These are phyloP conservation scores for Dothistroma septosporum DNA, from an alignment of 2,329 filamentous ascomycete genomes.

Conservation along the genomic window DNA sequence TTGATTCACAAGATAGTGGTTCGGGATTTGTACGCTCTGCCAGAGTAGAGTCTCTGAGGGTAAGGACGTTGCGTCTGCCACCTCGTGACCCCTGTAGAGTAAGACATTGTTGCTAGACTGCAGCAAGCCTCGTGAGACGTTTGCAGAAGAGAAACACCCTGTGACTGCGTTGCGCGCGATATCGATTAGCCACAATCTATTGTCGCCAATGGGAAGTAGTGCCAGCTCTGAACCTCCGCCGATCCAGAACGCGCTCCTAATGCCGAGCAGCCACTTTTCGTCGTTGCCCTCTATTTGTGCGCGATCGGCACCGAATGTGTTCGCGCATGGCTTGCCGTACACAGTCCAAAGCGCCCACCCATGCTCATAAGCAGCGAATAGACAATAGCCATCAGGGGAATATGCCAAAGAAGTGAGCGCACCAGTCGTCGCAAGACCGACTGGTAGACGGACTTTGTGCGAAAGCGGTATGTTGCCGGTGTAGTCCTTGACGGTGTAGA, in stretches of 20 bases:
- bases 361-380: conserved; percentile 87
- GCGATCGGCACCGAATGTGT: conserved; percentile 71
- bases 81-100: conserved; percentile 88
- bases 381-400: conserved; percentile 91
- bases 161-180: conserved; percentile 92
- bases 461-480: conserved; percentile 86
- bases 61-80: conserved; percentile 84
- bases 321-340: conserved; percentile 84
- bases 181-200: conserved; percentile 80
- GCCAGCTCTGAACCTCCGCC: conserved; percentile 83
- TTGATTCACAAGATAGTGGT: conserved; percentile 79
- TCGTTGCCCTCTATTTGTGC: conserved; percentile 61
- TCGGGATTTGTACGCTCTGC: conserved; percentile 85
- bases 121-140: conserved; percentile 81
- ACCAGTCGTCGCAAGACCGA: conserved; percentile 65
- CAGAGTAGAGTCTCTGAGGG: conserved; percentile 91
- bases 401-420: conserved; percentile 71
- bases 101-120: conserved; percentile 86
- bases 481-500: conserved; percentile 94
- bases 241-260: conserved; percentile 77
- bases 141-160: conserved; percentile 85
- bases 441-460: conserved; percentile 68
- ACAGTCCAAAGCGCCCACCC: conserved; percentile 98
- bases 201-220: conserved; percentile 62
- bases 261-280: conserved; percentile 79